A percentile compares a stretch with the other conserved stretches of the same genome.
phyloP scores from a whole-genome alignment of 768 basidiomycete species.

The Peribolospora kevripleyi region DNA sequence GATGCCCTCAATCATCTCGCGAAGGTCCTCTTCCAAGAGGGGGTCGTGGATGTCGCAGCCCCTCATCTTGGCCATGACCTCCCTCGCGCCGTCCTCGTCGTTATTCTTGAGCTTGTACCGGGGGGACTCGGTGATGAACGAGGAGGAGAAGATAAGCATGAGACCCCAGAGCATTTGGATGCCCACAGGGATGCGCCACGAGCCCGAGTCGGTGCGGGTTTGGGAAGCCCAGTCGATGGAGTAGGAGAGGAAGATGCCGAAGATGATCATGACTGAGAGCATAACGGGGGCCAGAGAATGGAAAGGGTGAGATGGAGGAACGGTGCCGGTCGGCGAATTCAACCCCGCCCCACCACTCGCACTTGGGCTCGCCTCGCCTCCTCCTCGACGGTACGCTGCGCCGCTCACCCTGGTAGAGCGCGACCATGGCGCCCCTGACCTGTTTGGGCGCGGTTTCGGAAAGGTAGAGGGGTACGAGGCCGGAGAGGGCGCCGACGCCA shows the following conservation, averaged over 20 bases:
- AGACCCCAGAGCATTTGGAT: constrained; percentile 47
- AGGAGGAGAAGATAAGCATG: constrained; percentile 30
- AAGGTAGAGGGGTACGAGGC: constrained; percentile 36
- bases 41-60: constrained; percentile 34
- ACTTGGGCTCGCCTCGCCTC: constrained; percentile 14
- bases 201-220: constrained; percentile 30
- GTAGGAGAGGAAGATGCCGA: constrained; percentile 47
- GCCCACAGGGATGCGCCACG: constrained; percentile 41
- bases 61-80: constrained; percentile 42
- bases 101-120: constrained; percentile 20
- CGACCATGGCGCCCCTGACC: constrained; percentile 43
- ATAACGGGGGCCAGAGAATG: neutral
- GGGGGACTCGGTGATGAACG: constrained; percentile 52
- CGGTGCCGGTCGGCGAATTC: neutral
- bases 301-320: constrained; percentile 3
- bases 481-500: constrained; percentile 43
- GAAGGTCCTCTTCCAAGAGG: constrained; percentile 34
- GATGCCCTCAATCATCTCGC: constrained; percentile 42
- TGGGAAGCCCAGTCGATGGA: constrained; percentile 46
- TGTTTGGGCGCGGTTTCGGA: constrained; percentile 55
- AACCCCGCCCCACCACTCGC: too few relatives aligned
- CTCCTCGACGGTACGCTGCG: constrained; percentile 35
- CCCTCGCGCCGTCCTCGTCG: constrained; percentile 31
- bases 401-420: constrained; percentile 44
- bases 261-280: neutral